Conservation (phyloP, 192 early-diverging fungal species). For the Kappamyces sp. region DNA sequence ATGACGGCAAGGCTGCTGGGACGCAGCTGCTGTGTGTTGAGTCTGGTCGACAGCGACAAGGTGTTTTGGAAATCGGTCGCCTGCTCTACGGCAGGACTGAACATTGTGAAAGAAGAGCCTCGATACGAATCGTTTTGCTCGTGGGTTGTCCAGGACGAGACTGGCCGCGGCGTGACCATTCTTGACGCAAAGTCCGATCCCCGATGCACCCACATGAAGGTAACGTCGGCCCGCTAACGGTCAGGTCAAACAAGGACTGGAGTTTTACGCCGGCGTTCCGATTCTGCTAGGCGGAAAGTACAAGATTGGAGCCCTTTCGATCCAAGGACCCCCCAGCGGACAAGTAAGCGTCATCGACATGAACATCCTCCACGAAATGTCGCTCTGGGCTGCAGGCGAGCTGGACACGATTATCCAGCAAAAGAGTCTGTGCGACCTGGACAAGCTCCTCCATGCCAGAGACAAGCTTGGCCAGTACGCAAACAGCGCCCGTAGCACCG, state of each 20-base stretch:
- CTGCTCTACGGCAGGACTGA: background rate
- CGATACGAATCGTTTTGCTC: slow-evolving; percentile 20
- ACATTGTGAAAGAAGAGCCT: slow-evolving; percentile 12
- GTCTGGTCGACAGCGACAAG: slow-evolving; percentile 12
- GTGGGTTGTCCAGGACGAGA: slow-evolving; percentile 17
- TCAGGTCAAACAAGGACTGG: slow-evolving; percentile 5
- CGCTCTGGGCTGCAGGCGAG: slow-evolving; percentile 14
- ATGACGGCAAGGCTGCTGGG: slow-evolving; percentile 11
- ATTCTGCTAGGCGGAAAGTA: slow-evolving; percentile 8
- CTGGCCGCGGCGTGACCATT: slow-evolving; percentile 11
- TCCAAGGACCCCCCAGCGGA: slow-evolving; percentile 3
- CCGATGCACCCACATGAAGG: slow-evolving; percentile 12
- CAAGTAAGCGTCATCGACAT: slow-evolving; percentile 19
- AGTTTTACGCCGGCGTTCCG: slow-evolving; percentile 18
- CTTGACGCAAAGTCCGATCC: slow-evolving; percentile 18
- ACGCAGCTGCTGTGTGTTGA: slow-evolving; percentile 14
- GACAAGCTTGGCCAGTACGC: background rate
- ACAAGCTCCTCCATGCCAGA: background rate
- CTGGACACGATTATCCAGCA: slow-evolving; percentile 12
- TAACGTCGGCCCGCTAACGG: background rate
- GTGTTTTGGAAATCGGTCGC: slow-evolving; percentile 16
- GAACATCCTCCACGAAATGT: slow-evolving; percentile 18
- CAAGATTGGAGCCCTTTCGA: slow-evolving; percentile 10
- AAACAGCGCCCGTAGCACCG: background rate
- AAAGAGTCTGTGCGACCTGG: background rate